Evolutionary conservation across 2,329 filamentous ascomycete genomes (phyloP), one percentile per base, ranked within the genome.

Genomic region (Periconia sp.): DNA sequence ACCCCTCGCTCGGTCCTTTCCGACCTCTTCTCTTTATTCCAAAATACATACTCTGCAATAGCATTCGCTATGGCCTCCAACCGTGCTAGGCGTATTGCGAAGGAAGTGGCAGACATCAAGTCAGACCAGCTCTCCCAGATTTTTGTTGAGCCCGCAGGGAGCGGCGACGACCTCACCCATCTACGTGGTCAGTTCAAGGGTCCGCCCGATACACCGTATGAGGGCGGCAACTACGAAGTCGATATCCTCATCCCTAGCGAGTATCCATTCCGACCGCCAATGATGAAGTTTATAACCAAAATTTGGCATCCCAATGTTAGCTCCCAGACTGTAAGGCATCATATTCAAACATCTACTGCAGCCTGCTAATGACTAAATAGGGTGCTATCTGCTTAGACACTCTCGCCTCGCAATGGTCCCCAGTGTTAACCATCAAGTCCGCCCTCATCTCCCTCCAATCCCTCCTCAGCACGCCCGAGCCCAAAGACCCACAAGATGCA

Each of bases 271-370:
- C 88, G 91, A 58, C 89, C 92, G 4, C 94, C 94, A 4, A 71
- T 83, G 46, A 97, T 99, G 87, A 87, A 84, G 60, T 97, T 97
- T 65, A 82, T 87, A 53, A 99, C 94, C 52, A 92, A 87, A 71
- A 87, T 97, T 58, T 99, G 92, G 92, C 94, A 99, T 70, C 94
- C 94, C 23, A 99, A 99, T 66, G 84, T 99, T 73, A 95, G 89
- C 78, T 92, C 88, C 63, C 88, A 94, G 68, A 96, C 92, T 28
- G 91, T 95, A 74, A 64, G 85, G n/a, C n/a, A n/a, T n/a, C n/a
- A n/a, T n/a, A n/a, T n/a, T n/a, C n/a, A n/a, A n/a, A n/a, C n/a
- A n/a, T n/a, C n/a, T n/a, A n/a, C n/a, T n/a, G n/a, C n/a, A n/a
- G n/a, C n/a, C n/a, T 28, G 15, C 6, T 18, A 17, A 17, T 21